Percentiles rank a stretch among this genome's conserved stretches.
Conservation (phyloP, 2,329 filamentous ascomycete species). For the Nemania diffusa region DNA sequence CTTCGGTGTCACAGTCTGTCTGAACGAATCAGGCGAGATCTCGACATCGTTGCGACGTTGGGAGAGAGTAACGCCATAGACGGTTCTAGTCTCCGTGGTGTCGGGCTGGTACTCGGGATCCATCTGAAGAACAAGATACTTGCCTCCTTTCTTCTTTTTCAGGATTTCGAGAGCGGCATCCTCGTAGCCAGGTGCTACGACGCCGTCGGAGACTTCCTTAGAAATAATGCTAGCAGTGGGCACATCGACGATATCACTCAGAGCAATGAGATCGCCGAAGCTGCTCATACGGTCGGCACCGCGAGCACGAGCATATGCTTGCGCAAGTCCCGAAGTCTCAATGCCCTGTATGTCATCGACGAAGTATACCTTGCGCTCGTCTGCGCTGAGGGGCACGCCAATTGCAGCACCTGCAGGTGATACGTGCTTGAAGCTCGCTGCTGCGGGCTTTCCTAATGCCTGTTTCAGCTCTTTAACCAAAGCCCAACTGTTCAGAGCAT, state of each 20-base stretch:
- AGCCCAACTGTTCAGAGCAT: constrained; percentile 96
- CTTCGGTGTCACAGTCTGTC: constrained; percentile 86
- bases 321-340: constrained; percentile 84
- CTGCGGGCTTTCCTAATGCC: constrained; percentile 86
- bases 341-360: constrained; percentile 94
- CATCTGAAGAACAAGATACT: constrained; percentile 96
- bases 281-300: constrained; percentile 98
- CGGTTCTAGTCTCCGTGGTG: constrained; percentile 83
- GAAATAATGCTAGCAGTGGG: constrained; percentile 97
- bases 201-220: constrained; percentile 96
- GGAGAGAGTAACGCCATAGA: constrained; percentile 88
- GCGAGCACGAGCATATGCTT: constrained; percentile 94
- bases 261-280: constrained; percentile 95
- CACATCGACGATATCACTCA: constrained; percentile 90
- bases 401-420: constrained; percentile 96
- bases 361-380: constrained; percentile 97
- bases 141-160: constrained; percentile 97
- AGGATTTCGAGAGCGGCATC: constrained; percentile 89
- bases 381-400: constrained; percentile 83
- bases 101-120: constrained; percentile 85
- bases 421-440: constrained; percentile 98
- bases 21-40: constrained; percentile 87
- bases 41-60: constrained; percentile 94
- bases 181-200: constrained; percentile 90
- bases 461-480: constrained; percentile 95